phyloP scores from a whole-genome alignment of 768 basidiomycete species.

The Boletus edulis region DNA sequence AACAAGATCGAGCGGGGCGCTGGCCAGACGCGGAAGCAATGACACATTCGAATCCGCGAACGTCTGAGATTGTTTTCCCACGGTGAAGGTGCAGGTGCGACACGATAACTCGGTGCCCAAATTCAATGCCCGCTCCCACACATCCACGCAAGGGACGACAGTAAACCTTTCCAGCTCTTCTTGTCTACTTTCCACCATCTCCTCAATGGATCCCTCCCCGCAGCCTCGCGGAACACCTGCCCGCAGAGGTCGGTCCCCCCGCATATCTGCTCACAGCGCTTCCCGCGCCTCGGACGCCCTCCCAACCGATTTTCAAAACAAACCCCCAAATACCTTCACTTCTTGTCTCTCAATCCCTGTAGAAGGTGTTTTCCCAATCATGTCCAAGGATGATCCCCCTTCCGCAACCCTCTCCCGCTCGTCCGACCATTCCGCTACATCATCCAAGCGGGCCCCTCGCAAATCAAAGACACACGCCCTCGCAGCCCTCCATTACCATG shows the following conservation, averaged over 20 bases:
- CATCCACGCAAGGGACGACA: slow-evolving; percentile 30
- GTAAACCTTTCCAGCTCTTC: slow-evolving; percentile 6
- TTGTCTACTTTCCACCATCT: slow-evolving; percentile 39
- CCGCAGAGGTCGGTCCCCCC: slow-evolving; percentile 62
- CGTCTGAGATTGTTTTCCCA: slow-evolving; percentile 27
- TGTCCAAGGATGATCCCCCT: slow-evolving; percentile 41
- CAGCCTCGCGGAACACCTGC: slow-evolving; percentile 58
- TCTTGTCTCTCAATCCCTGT: slow-evolving; percentile 76
- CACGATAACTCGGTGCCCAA: slow-evolving; percentile 41
- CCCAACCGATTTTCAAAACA: slow-evolving; percentile 51
- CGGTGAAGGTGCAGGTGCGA: slow-evolving; percentile 33
- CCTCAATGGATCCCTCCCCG: slow-evolving; percentile 36
- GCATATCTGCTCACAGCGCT: slow-evolving; percentile 46
- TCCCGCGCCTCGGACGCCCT: slow-evolving; percentile 42
- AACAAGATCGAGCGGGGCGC: slow-evolving; percentile 25
- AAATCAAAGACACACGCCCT: slow-evolving; percentile 90
- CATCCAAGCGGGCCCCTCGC: slow-evolving; percentile 72
- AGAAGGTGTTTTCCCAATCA: slow-evolving; percentile 68
- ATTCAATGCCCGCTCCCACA: slow-evolving; percentile 41
- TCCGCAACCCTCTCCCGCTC: slow-evolving; percentile 32
- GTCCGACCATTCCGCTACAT: slow-evolving; percentile 38
- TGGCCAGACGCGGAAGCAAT: slow-evolving; percentile 35
- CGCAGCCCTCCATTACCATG: slow-evolving; percentile 70
- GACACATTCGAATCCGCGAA: slow-evolving; percentile 34
- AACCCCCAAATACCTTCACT: slow-evolving; percentile 47